Percentiles rank a stretch among this genome's conserved stretches.
These are phyloP conservation scores for Cordia subcordata DNA, from an alignment of 257 asterid genomes.

Conservation along the genomic window DNA sequence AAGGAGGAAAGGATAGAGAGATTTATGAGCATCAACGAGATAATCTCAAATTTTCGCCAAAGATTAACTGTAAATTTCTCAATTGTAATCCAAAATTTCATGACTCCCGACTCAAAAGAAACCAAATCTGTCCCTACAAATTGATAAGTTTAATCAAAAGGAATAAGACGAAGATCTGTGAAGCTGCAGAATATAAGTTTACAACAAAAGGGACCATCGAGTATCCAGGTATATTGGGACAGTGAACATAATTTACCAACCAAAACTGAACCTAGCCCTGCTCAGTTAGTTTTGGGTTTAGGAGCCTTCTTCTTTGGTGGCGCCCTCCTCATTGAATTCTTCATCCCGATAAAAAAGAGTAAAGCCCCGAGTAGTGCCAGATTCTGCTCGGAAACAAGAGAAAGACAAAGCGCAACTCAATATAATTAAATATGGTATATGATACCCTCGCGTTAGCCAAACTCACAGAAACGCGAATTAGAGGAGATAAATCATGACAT, in stretches of 20 bases:
- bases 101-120: not conserved
- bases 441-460: not conserved
- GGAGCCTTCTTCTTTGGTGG: slow-evolving; percentile 65
- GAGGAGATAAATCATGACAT: not conserved
- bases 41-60: too few relatives aligned
- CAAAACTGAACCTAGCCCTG: not conserved
- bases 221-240: not conserved
- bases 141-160: not conserved
- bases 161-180: not conserved
- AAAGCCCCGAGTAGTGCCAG: slow-evolving; percentile 80
- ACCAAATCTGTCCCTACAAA: not conserved
- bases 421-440: not conserved
- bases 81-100: not conserved
- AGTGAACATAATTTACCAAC: not conserved
- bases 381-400: slow-evolving; percentile 34
- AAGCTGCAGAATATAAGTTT: not conserved
- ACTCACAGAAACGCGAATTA: not conserved
- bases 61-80: too few relatives aligned
- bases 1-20: too few relatives aligned
- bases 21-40: too few relatives aligned
- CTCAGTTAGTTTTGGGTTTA: slow-evolving; percentile 67
- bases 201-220: not conserved
- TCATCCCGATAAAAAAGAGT: slow-evolving; percentile 86
- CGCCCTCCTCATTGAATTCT: slow-evolving; percentile 73
- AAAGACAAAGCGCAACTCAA: not conserved